These are phyloP conservation scores for Zygosaccharomyces gambellarensis DNA, from an alignment of 805 yeast species.

Conservation along the genomic window DNA sequence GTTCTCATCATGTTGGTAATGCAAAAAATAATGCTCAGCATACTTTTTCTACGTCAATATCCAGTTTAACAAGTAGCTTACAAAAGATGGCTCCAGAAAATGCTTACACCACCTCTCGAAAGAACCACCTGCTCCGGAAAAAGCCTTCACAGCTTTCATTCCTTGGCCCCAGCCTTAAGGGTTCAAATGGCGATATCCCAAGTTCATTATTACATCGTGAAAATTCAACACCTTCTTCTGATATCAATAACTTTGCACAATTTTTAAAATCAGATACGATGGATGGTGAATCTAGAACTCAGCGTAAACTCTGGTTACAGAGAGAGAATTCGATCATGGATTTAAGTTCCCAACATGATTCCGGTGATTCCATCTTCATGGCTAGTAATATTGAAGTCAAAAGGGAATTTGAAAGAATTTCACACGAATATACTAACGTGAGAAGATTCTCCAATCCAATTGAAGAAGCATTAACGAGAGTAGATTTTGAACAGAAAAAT, in stretches of 20 bases:
- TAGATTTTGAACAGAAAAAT: constrained; percentile 27
- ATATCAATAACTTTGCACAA: constrained; percentile 38
- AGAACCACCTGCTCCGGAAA: constrained; percentile 11
- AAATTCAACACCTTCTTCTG: constrained; percentile 7
- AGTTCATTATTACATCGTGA: constrained; percentile 7
- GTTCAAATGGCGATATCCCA: constrained; percentile 6
- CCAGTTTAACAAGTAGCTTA: constrained; percentile 31
- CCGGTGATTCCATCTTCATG: constrained; percentile 28
- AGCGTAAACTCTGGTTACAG: constrained; percentile 79
- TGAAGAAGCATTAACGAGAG: constrained; percentile 54
- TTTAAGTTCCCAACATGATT: constrained; percentile 34
- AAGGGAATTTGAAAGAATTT: constrained; percentile 72
- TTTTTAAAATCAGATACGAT: constrained; percentile 38
- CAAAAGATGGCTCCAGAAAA: constrained; percentile 22
- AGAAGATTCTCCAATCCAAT: constrained; percentile 69
- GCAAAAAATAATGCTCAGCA: constrained; percentile 5
- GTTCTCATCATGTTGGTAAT: background rate
- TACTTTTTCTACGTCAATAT: constrained; percentile 30
- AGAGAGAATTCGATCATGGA: constrained; percentile 69
- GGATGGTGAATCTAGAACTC: constrained; percentile 64
- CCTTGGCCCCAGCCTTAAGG: constrained; percentile 9
- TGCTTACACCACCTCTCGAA: constrained; percentile 9
- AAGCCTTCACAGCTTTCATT: constrained; percentile 15
- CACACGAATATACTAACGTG: constrained; percentile 67
- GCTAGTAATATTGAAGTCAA: constrained; percentile 54